Evolutionary conservation across 352 stramenopile species (phyloP).

Genomic region (Phytophthora podocarpi): DNA sequence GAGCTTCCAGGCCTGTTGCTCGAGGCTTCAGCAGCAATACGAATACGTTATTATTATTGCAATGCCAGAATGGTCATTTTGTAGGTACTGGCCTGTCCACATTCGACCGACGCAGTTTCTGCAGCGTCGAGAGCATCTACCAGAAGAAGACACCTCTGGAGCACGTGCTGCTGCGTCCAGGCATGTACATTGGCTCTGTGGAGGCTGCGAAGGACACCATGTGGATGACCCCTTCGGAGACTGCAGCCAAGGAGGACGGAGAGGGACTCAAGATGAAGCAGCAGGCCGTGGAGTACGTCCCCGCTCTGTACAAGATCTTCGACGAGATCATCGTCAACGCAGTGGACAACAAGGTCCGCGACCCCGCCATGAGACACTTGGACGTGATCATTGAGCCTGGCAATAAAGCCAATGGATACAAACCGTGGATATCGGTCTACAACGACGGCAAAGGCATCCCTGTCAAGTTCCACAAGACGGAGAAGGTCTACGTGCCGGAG

Average conservation of each 20-base stretch:
- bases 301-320: slow-evolving; percentile 98
- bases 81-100: background rate
- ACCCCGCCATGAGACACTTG: slow-evolving; percentile 75
- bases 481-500: slow-evolving; percentile 97
- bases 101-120: slow-evolving; percentile 21
- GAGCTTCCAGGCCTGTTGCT: background rate
- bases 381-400: slow-evolving; percentile 77
- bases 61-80: slow-evolving; percentile 3
- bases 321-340: slow-evolving; percentile 99
- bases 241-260: slow-evolving; percentile 23
- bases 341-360: slow-evolving; percentile 95
- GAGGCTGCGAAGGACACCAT: slow-evolving; percentile 74
- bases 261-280: slow-evolving; percentile 65
- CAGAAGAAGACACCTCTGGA: slow-evolving; percentile 91
- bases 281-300: slow-evolving; percentile 78
- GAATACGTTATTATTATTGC: background rate
- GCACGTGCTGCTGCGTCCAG: slow-evolving; percentile 89
- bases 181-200: slow-evolving; percentile 93
- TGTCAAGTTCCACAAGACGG: slow-evolving; percentile 96
- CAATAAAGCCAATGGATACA: slow-evolving; percentile 57
- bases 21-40: slow-evolving; percentile 2
- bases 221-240: slow-evolving; percentile 69
- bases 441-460: slow-evolving; percentile 99
- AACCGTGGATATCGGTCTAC: slow-evolving; percentile 94
- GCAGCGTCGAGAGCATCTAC: slow-evolving; percentile 83